Conservation (phyloP, 495 filamentous ascomycete species). For the Aspergillus kassunensis region DNA sequence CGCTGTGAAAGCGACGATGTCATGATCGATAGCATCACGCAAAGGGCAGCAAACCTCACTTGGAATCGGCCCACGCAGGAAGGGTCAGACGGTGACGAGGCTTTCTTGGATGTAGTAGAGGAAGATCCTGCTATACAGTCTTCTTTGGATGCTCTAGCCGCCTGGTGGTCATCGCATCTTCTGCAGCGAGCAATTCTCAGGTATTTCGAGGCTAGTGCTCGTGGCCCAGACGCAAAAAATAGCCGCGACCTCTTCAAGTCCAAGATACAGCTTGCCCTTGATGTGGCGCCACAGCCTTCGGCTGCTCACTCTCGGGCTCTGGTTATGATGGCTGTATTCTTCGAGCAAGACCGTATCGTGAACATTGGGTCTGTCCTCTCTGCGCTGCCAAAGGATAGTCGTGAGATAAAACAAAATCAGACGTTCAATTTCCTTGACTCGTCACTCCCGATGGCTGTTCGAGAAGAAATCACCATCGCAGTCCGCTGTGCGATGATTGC, state of each 20-base stretch:
- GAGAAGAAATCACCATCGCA: slow-evolving; percentile 64
- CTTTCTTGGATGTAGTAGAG: slow-evolving; percentile 77
- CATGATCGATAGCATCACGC: slow-evolving; percentile 69
- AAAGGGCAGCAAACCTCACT: slow-evolving; percentile 85
- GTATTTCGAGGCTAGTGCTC: slow-evolving; percentile 51
- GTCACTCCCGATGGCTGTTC: slow-evolving; percentile 46
- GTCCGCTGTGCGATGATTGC: slow-evolving; percentile 80
- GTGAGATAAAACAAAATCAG: slow-evolving; percentile 25
- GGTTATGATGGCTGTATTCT: slow-evolving; percentile 56
- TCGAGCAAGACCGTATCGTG: slow-evolving; percentile 37
- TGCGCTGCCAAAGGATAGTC: slow-evolving; percentile 44
- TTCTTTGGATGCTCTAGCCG: slow-evolving; percentile 82
- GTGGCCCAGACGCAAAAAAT: slow-evolving; percentile 35
- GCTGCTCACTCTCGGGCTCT: slow-evolving; percentile 73
- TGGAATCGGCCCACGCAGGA: slow-evolving; percentile 77
- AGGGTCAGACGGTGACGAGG: slow-evolving; percentile 56
- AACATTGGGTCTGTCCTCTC: slow-evolving; percentile 49
- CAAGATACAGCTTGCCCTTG: slow-evolving; percentile 63
- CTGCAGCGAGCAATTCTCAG: slow-evolving; percentile 65
- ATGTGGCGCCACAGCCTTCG: slow-evolving; percentile 75
- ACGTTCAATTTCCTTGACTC: slow-evolving; percentile 44
- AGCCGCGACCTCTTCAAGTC: slow-evolving; percentile 46
- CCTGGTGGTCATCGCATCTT: slow-evolving; percentile 82
- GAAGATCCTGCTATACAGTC: slow-evolving; percentile 84
- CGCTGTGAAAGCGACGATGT: slow-evolving; percentile 76